Percentiles rank a stretch among this genome's conserved stretches.
phyloP scores from a whole-genome alignment of 2,329 filamentous ascomycete species.

The Curvularia eragrostidis region DNA sequence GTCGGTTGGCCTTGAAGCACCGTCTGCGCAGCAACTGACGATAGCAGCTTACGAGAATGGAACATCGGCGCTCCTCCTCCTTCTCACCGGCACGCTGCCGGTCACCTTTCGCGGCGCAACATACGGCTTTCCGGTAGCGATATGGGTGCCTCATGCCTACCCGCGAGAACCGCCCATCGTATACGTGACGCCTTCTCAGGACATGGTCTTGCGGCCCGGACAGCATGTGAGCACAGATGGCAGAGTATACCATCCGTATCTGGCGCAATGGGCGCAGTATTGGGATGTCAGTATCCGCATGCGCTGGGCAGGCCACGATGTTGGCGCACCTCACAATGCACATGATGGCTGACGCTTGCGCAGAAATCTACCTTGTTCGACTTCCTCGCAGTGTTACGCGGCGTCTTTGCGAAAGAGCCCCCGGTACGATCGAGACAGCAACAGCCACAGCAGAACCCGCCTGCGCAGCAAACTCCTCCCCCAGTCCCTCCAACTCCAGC shows the following conservation, averaged over 20 bases:
- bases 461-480: conserved; percentile 41
- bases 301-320: conserved; percentile 1
- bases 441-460: conserved; percentile 48
- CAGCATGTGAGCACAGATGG: conserved; percentile 96
- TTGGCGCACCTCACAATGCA: background rate
- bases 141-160: conserved; percentile 94
- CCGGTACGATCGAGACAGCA: conserved; percentile 77
- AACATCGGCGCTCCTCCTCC: conserved; percentile 81
- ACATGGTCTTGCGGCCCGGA: conserved; percentile 87
- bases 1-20: conserved; percentile 59
- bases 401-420: conserved; percentile 93
- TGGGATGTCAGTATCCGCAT: conserved; percentile 75
- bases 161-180: conserved; percentile 83
- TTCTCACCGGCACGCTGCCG: conserved; percentile 87
- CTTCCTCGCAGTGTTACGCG: conserved; percentile 80
- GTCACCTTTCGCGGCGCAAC: conserved; percentile 86
- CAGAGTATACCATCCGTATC: conserved; percentile 92
- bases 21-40: conserved; percentile 20
- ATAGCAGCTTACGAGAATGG: conserved; percentile 84
- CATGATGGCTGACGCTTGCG: conserved; percentile 16
- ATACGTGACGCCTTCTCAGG: conserved; percentile 86
- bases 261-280: conserved; percentile 86
- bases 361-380: conserved; percentile 84
- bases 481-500: conserved; percentile 73
- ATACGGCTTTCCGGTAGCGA: conserved; percentile 87